These are phyloP conservation scores for Hirsutella rhossiliensis DNA, from an alignment of 2,329 filamentous ascomycete species.

Conservation along the genomic window DNA sequence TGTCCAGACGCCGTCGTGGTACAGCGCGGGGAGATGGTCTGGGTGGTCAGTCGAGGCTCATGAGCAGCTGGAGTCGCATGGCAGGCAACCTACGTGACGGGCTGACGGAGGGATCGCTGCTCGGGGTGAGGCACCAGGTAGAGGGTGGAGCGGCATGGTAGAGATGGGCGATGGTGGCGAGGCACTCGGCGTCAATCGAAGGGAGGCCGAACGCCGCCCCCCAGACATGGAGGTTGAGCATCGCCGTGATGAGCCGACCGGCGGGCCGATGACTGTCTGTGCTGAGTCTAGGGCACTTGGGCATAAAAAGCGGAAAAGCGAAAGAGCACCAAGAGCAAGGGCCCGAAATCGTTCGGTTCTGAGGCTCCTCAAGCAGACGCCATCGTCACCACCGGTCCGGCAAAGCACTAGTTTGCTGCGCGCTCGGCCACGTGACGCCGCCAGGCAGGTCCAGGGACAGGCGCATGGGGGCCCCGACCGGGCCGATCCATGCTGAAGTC, in stretches of 20 bases:
- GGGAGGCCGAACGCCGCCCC: conserved; percentile 79
- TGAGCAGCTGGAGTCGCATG: no score
- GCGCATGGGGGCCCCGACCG: no score
- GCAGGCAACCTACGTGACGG: conserved; percentile 48
- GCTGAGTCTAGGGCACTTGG: no score
- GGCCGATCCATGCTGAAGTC: no score
- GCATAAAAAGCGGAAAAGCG: no score
- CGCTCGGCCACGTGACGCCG: no score
- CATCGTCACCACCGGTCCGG: no score
- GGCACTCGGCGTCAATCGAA: conserved; percentile 84
- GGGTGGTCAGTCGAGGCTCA: not conserved
- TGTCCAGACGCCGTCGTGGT: conserved; percentile 38
- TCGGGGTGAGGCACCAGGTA: conserved; percentile 59
- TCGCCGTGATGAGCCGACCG: conserved; percentile 5
- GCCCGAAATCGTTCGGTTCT: no score
- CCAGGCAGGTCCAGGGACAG: no score
- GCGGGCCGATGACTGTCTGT: not conserved
- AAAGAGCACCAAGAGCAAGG: no score
- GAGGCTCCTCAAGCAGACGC: no score
- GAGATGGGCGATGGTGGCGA: conserved; percentile 71
- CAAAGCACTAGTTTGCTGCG: no score
- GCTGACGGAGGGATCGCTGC: conserved; percentile 59
- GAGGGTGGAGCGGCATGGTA: conserved; percentile 44
- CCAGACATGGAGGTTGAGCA: conserved; percentile 71
- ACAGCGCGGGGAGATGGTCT: conserved; percentile 45